Conservation (phyloP, 1,284 basidiomycete genomes). For the Boletus mariae region DNA sequence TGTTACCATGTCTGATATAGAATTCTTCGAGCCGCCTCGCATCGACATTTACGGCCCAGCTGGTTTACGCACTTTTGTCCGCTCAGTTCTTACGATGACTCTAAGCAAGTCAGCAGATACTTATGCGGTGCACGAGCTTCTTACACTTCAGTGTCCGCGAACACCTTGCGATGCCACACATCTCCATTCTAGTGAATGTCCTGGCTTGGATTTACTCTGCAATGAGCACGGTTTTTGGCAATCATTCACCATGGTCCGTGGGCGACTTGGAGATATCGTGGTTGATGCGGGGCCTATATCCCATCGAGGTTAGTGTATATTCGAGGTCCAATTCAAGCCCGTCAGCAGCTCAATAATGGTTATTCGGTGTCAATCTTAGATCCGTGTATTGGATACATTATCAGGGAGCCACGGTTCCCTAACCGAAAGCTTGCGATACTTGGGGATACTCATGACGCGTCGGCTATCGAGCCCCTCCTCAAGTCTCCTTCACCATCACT, state of each 20-base stretch:
- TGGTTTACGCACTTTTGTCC: slow-evolving; percentile 77
- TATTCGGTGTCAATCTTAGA: slow-evolving; percentile 45
- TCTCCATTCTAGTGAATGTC: slow-evolving; percentile 65
- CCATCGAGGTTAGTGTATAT: slow-evolving; percentile 66
- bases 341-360: not conserved
- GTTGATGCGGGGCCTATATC: slow-evolving; percentile 78
- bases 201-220: slow-evolving; percentile 62
- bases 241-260: slow-evolving; percentile 40
- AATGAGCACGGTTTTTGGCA: slow-evolving; percentile 73
- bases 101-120: slow-evolving; percentile 59
- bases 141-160: slow-evolving; percentile 48
- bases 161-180: slow-evolving; percentile 49
- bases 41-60: slow-evolving; percentile 83
- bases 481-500: slow-evolving; percentile 46
- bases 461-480: slow-evolving; percentile 54
- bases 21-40: slow-evolving; percentile 40
- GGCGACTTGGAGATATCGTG: slow-evolving; percentile 43
- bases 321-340: not conserved
- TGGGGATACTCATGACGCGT: slow-evolving; percentile 68
- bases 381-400: slow-evolving; percentile 79
- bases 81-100: slow-evolving; percentile 71
- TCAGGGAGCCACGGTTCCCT: slow-evolving; percentile 56
- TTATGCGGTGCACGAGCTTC: slow-evolving; percentile 81
- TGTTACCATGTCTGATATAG: not conserved
- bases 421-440: slow-evolving; percentile 51